Percentiles rank a stretch among this genome's conserved stretches.
These are phyloP conservation scores for Asterochloris sp. DNA, from an alignment of 139 green algal genomes.

Conservation along the genomic window DNA sequence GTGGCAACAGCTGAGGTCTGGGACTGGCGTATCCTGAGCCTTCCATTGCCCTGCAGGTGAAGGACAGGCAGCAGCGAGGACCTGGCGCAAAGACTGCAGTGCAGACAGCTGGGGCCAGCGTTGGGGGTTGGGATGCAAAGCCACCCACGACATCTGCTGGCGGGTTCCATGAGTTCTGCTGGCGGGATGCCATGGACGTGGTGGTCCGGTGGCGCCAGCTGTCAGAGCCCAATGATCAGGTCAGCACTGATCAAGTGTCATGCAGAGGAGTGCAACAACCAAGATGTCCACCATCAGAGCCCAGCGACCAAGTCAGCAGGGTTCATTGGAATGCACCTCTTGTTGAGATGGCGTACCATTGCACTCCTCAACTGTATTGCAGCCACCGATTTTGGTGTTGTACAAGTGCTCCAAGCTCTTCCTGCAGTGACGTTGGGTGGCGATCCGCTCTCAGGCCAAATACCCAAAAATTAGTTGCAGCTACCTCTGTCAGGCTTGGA, in stretches of 20 bases:
- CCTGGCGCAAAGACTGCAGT: not conserved
- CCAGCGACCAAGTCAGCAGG: no score
- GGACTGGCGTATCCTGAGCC: no score
- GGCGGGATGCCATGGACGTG: conserved; percentile 89
- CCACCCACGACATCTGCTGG: no score
- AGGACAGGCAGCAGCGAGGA: not conserved
- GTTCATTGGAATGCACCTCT: not conserved
- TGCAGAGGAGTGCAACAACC: not conserved
- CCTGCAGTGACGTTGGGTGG: no score
- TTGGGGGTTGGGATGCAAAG: not conserved
- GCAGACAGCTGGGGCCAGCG: conserved; percentile 7
- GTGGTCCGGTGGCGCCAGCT: conserved; percentile 94
- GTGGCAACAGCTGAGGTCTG: no score
- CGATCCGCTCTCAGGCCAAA: no score
- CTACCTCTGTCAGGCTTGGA: no score
- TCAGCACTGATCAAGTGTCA: conserved; percentile 9
- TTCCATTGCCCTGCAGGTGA: not conserved
- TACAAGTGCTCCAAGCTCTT: no score
- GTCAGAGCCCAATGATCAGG: conserved; percentile 87
- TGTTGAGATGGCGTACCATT: no score
- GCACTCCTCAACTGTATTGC: no score
- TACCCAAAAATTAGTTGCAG: no score
- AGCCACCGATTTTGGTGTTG: no score
- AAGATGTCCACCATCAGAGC: not conserved
- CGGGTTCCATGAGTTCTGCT: conserved; percentile 64